Percentiles rank a stretch among this genome's conserved stretches.
Conservation (phyloP, 768 basidiomycete species). For the Naganishia friedmannii region DNA sequence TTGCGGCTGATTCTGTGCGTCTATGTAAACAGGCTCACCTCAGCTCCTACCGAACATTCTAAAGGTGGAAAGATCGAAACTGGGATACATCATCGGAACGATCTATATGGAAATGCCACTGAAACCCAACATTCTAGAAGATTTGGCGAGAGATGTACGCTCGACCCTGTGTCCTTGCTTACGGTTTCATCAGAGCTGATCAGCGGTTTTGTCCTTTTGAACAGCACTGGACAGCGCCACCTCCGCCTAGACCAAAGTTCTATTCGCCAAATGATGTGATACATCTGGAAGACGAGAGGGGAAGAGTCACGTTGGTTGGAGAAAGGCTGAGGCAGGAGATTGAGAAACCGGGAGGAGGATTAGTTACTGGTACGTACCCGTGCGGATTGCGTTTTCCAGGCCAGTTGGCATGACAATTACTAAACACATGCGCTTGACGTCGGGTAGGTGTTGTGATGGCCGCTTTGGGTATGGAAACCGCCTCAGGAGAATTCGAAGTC, state of each 20-base stretch:
- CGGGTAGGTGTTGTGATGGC: constrained; percentile 73
- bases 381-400: background rate
- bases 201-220: background rate
- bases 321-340: constrained; percentile 60
- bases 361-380: constrained; percentile 66
- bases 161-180: background rate
- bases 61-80: constrained; percentile 75
- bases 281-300: constrained; percentile 94
- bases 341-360: constrained; percentile 48
- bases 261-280: constrained; percentile 72
- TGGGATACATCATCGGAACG: constrained; percentile 90
- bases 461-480: constrained; percentile 84
- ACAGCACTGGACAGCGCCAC: constrained; percentile 84
- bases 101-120: constrained; percentile 99
- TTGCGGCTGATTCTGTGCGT: no score
- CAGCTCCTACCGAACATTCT: constrained; percentile 73
- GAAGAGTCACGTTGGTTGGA: constrained; percentile 83
- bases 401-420: background rate
- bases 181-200: background rate
- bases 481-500: constrained; percentile 87
- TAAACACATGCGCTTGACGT: background rate
- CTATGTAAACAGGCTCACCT: constrained; percentile 60
- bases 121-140: constrained; percentile 96
- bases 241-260: constrained; percentile 71
- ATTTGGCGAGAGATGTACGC: constrained; percentile 81